Conservation (phyloP, 768 basidiomycete genomes). For the Paxillus ammoniavirescens region DNA sequence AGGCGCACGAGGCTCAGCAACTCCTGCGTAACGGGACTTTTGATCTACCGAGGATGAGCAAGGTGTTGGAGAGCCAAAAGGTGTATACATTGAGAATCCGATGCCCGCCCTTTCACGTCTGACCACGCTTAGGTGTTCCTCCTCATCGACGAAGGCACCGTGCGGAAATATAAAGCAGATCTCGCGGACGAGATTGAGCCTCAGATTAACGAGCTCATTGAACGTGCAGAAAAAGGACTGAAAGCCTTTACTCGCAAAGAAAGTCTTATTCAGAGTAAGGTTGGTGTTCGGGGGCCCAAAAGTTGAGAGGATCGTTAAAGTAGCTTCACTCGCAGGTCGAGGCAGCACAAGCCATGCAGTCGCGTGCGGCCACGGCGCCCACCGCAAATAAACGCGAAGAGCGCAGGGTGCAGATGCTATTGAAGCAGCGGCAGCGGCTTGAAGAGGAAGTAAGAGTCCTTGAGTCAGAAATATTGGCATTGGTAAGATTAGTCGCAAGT, state of each 20-base stretch:
- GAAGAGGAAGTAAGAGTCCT: conserved; percentile 61
- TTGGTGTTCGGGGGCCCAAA: conserved; percentile 22
- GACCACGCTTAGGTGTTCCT: conserved; percentile 60
- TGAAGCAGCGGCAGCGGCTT: conserved; percentile 63
- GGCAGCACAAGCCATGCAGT: conserved; percentile 40
- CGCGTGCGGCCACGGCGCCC: conserved; percentile 45
- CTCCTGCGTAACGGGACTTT: conserved; percentile 67
- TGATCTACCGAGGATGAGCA: conserved; percentile 70
- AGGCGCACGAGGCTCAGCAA: conserved; percentile 70
- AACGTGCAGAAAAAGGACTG: conserved; percentile 68
- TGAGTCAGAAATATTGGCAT: conserved; percentile 57
- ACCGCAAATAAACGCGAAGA: conserved; percentile 64
- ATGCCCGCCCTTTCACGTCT: neutral
- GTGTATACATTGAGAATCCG: conserved; percentile 34
- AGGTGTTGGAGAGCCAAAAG: conserved; percentile 64
- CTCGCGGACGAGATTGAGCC: conserved; percentile 81
- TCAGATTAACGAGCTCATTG: conserved; percentile 70
- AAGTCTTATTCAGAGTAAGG: conserved; percentile 61
- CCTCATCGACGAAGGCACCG: conserved; percentile 68
- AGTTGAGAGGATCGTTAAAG: neutral
- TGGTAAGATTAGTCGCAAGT: conserved; percentile 37
- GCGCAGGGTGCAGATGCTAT: conserved; percentile 60
- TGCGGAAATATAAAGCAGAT: conserved; percentile 72
- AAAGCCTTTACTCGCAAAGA: conserved; percentile 62
- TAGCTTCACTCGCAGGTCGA: conserved; percentile 45